Conservation (phyloP, 2,329 filamentous ascomycete genomes). For the Cercospora zeae-maydis region DNA sequence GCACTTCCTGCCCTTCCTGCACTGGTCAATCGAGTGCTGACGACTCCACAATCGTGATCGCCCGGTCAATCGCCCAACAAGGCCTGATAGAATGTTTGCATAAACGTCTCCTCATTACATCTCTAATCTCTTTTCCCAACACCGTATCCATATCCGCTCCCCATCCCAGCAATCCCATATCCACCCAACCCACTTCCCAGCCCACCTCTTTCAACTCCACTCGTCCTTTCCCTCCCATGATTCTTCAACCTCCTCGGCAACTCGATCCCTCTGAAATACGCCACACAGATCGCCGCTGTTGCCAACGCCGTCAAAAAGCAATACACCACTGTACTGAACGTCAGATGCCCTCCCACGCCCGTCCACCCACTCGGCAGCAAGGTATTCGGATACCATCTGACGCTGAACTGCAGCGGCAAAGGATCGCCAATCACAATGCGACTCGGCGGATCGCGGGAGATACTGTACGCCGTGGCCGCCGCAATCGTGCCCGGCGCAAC, state of each 20-base stretch:
- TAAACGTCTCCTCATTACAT: background rate
- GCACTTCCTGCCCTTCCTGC: too few species aligned
- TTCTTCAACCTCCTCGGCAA: constrained; percentile 51
- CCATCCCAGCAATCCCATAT: constrained; percentile 40
- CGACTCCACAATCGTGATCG: too few species aligned
- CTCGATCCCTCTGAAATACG: constrained; percentile 54
- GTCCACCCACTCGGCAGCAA: constrained; percentile 59
- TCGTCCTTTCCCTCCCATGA: constrained; percentile 54
- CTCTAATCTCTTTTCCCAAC: constrained; percentile 44
- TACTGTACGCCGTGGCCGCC: constrained; percentile 81
- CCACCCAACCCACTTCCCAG: constrained; percentile 34
- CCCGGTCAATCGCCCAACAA: too few species aligned
- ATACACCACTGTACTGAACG: constrained; percentile 49
- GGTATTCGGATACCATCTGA: constrained; percentile 82
- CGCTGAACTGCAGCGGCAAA: constrained; percentile 71
- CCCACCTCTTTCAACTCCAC: constrained; percentile 40
- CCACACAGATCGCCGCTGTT: constrained; percentile 50
- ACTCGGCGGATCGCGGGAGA: constrained; percentile 54
- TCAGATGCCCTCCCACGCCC: constrained; percentile 51
- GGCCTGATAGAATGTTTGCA: too few species aligned
- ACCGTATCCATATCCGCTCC: constrained; percentile 41
- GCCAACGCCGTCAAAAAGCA: constrained; percentile 48
- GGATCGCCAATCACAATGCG: constrained; percentile 84
- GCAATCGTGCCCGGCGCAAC: constrained; percentile 70
- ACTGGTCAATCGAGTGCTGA: too few species aligned